Evolutionary conservation across 768 basidiomycete species (phyloP).

Genomic region (Mycena maculata): DNA sequence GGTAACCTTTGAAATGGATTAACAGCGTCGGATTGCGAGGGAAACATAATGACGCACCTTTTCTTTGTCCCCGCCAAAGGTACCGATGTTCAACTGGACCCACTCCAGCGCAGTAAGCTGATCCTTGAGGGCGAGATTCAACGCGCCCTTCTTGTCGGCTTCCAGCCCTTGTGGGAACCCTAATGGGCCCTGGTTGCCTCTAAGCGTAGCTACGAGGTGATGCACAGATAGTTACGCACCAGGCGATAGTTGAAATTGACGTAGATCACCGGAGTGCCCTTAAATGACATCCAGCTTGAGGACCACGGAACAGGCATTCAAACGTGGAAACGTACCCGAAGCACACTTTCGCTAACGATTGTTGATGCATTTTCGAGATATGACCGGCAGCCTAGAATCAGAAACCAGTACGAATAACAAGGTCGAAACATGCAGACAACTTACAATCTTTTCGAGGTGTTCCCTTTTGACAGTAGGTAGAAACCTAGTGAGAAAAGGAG

Average conservation of each 20-base stretch:
- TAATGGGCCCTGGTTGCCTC: slow-evolving; percentile 54
- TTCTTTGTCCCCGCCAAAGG: slow-evolving; percentile 65
- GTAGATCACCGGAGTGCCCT: slow-evolving; percentile 53
- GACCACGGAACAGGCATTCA: not conserved
- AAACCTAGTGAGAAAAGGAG: too few relatives aligned
- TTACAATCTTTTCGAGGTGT: too few relatives aligned
- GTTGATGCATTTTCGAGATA: not conserved
- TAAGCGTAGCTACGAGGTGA: too few relatives aligned
- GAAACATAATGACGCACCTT: slow-evolving; percentile 45
- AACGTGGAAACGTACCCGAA: slow-evolving; percentile 6
- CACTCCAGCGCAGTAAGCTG: slow-evolving; percentile 53
- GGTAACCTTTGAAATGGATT: slow-evolving; percentile 35
- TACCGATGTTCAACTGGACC: slow-evolving; percentile 65
- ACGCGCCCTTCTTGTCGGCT: slow-evolving; percentile 43
- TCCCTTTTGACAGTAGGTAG: too few relatives aligned
- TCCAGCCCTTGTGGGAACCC: slow-evolving; percentile 56
- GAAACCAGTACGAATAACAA: too few relatives aligned
- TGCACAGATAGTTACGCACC: too few relatives aligned
- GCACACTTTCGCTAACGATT: slow-evolving; percentile 26
- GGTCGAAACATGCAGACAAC: too few relatives aligned
- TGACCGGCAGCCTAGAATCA: too few relatives aligned
- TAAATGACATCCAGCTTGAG: too few relatives aligned
- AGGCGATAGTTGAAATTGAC: slow-evolving; percentile 62
- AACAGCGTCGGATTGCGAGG: not conserved
- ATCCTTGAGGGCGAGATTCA: slow-evolving; percentile 56